Evolutionary conservation across 352 stramenopile genomes (phyloP).

Genomic region (Peronospora farinosa): DNA sequence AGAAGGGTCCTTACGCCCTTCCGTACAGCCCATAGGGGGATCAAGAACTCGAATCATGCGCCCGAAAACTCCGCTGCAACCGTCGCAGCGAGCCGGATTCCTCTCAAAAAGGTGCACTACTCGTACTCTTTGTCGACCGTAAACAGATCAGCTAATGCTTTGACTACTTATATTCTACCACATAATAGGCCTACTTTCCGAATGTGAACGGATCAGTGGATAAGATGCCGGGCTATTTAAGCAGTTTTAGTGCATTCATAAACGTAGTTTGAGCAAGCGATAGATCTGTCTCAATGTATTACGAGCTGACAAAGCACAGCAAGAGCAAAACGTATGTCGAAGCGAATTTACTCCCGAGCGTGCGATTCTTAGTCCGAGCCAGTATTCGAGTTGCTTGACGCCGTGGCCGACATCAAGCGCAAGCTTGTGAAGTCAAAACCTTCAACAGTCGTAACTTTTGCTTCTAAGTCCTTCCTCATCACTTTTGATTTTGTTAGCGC

Average conservation of each 20-base stretch:
- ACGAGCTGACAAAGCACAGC: neutral
- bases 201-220: constrained; percentile 21
- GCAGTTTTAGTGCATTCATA: constrained; percentile 6
- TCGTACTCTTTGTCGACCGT: neutral
- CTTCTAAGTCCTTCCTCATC: too few species aligned
- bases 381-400: too few species aligned
- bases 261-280: neutral
- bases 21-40: constrained; percentile 36
- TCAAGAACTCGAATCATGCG: constrained; percentile 50
- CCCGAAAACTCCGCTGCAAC: constrained; percentile 66
- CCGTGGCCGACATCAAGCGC: too few species aligned
- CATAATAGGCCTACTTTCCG: constrained; percentile 28
- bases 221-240: neutral
- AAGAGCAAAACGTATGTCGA: constrained; percentile 17
- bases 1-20: constrained; percentile 25
- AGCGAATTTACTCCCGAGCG: neutral
- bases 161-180: neutral
- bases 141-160: neutral
- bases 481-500: too few species aligned
- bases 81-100: constrained; percentile 52
- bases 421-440: too few species aligned
- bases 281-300: constrained; percentile 21
- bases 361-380: too few species aligned
- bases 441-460: too few species aligned
- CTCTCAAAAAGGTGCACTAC: constrained; percentile 49